Base-by-base conservation (phyloP, 2,329 filamentous ascomycete species). In the Pestalotiopsis sp. region DNA sequence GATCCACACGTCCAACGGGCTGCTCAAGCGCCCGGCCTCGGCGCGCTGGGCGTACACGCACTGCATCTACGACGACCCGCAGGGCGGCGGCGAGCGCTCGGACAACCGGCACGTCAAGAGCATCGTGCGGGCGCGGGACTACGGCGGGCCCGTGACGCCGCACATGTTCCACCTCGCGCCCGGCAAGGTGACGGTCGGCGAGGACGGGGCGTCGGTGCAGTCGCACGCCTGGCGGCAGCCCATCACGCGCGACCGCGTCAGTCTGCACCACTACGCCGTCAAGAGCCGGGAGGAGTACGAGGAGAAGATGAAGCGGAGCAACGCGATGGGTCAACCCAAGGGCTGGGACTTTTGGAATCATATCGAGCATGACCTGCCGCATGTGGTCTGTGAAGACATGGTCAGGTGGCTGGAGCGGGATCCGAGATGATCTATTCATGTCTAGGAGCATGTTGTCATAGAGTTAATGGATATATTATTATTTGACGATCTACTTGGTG, bases 261-360 rank as follows among this genome's bases (percentile, higher is more conserved):
- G 69, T 0, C 58, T 79, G 58, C 77, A 79, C 70, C 77, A 79
- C 66, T 79, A 78, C 67, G 73, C 74, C 10, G 69, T 76, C 38
- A 77, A 78, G 72, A 78, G 76, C 65, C 68, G 68, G n/a, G 73
- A 76, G 66, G 73, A 79, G 65, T 79, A 70, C 66, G 72, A 72
- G 67, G 71, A 74, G 67, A 76, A 76, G 70, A 71, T 74, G 64
- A 67, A 71, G 44, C 66, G 72, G n/a, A 70, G 74, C 14, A 75
- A 75, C 68, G 74, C 66, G 11, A 74, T 74, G 74, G 69, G 64
- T 26, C 64, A 72, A 55, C 71, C 73, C 13, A 75, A 74, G 62
- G 48, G 48, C 1, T 67, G 70, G 67, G 67, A 61, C 2, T 75
- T 74, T 57, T 76, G 75, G 74, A 67, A 73, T 17, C 56, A 73